Conservation (phyloP, 2,329 filamentous ascomycete species). For the Paecilomyces variotii region DNA sequence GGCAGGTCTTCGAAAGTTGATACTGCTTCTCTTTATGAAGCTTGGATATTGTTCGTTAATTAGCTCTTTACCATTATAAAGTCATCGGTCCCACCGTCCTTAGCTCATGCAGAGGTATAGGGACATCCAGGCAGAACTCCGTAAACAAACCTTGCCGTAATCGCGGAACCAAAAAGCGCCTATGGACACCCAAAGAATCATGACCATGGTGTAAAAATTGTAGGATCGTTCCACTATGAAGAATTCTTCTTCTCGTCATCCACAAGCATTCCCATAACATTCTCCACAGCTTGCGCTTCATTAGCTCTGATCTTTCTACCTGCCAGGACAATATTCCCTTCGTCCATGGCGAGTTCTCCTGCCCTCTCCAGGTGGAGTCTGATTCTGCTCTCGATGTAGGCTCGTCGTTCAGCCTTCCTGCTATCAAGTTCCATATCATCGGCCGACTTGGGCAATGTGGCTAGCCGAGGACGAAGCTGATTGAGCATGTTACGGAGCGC, state of each 20-base stretch:
- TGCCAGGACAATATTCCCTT: constrained; percentile 26
- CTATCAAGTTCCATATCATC: constrained; percentile 36
- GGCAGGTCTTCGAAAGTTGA: neutral
- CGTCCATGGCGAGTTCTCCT: constrained; percentile 29
- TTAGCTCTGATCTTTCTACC: constrained; percentile 32
- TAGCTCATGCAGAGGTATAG: neutral
- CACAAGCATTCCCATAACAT: constrained; percentile 29
- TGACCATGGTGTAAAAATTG: neutral
- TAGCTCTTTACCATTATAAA: neutral
- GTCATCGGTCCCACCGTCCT: neutral
- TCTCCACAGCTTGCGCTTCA: constrained; percentile 35
- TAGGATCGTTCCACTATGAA: neutral
- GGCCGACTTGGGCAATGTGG: constrained; percentile 29
- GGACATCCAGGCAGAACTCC: neutral
- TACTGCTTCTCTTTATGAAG: neutral
- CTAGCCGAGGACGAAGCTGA: constrained; percentile 58
- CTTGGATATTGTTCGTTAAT: neutral
- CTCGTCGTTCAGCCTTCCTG: constrained; percentile 62
- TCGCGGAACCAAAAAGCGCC: neutral
- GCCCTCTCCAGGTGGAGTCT: constrained; percentile 62
- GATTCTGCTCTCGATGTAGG: constrained; percentile 78
- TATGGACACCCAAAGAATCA: neutral
- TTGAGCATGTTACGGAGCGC: constrained; percentile 64
- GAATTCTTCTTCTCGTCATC: constrained; percentile 11
- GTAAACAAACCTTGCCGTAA: neutral